Base-by-base conservation (phyloP, 164 flowering plant genomes). In the Vitis labrusca region DNA sequence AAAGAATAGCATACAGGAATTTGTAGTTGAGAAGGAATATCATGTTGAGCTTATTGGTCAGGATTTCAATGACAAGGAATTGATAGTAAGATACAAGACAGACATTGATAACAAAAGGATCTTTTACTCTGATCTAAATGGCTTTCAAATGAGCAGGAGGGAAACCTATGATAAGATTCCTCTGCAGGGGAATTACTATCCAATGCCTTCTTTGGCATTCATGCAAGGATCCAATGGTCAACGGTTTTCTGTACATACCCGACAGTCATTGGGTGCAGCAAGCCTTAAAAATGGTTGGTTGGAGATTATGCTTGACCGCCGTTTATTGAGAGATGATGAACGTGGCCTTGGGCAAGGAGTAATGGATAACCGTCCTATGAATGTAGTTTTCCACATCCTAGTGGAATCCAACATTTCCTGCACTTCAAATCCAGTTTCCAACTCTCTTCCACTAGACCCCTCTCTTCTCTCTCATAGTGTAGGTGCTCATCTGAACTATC, bases 311-410 rank as follows among this genome's bases (percentile, higher is more conserved):
- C 83, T 96, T 52, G 99, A 96, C 57, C 87, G 99, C 7, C 92
- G 99, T 49, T 77, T 93, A 68, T 56, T 78, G 1, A 81, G 77
- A 17, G 99, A 96, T 78, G 99, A 96, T 83, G 98, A 91, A 1
- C 96, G 98, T 63, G 99, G 99, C 67, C 94, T 93, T 64, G 99
- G 99, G 62, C 99, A 96, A 85, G 99, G 99, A 30, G 97, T 93
- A 66, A 80, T 82, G 86, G 99, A 96, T 82, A 96, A 96, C 76
- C 95, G 92, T 59, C 88, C 93, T 7, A 86, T 92, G 94, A 93
- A 89, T 73, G 86, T 93, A 13, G 15, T 91, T 53, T 93, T 96
- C 73, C 94, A 96, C 77, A 77, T 96, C 58, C 79, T 86, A 16
- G 64, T 73, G 10, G 99, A 96, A 70, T 84, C 95, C 63, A 92